phyloP scores from a whole-genome alignment of 1,284 basidiomycete genomes.

The Melampsora americana region DNA sequence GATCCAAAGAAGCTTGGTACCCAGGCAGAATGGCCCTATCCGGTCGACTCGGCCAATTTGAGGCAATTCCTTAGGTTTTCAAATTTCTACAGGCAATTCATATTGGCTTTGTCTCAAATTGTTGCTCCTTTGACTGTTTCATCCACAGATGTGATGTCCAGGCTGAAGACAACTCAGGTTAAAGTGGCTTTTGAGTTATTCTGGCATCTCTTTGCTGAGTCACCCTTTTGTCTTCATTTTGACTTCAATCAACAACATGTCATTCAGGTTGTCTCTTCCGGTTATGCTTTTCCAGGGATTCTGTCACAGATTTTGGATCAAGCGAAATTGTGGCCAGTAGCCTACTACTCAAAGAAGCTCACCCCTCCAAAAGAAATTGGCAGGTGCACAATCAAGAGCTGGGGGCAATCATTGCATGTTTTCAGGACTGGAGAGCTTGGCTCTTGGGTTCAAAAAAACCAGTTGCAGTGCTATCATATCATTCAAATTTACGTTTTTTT shows the following conservation, averaged over 20 bases:
- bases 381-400: too few species aligned
- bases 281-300: not conserved
- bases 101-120: not conserved
- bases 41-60: not conserved
- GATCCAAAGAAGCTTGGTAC: too few species aligned
- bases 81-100: slow-evolving; percentile 15
- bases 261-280: not conserved
- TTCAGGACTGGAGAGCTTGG: too few species aligned
- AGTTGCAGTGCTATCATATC: too few species aligned
- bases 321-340: slow-evolving; percentile 8
- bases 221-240: not conserved
- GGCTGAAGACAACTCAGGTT: not conserved
- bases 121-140: not conserved
- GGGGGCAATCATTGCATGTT: too few species aligned
- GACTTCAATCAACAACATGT: not conserved
- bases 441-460: too few species aligned
- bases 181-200: not conserved
- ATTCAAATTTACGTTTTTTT: too few species aligned
- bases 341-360: too few species aligned
- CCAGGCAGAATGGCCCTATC: too few species aligned
- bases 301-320: too few species aligned
- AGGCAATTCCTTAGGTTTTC: not conserved
- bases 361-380: too few species aligned
- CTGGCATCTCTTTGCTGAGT: not conserved
- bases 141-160: too few species aligned